phyloP scores from a whole-genome alignment of 805 yeast species.

The Scheffersomyces coipomensis region DNA sequence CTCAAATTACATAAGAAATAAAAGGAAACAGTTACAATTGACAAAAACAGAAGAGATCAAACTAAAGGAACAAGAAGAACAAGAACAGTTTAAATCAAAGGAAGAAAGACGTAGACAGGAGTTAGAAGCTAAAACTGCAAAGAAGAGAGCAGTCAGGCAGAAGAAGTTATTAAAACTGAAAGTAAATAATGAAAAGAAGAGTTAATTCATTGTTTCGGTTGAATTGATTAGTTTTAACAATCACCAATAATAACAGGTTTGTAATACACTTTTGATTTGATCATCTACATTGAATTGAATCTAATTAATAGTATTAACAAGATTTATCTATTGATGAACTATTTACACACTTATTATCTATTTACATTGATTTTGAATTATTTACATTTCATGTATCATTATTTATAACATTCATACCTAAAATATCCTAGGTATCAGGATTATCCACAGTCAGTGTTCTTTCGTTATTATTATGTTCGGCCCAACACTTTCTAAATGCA shows the following conservation, averaged over 20 bases:
- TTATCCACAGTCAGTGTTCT: constrained; percentile 44
- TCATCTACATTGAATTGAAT: too few relatives aligned
- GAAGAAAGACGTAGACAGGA: not conserved
- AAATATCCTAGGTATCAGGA: too few relatives aligned
- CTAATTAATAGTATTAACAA: too few relatives aligned
- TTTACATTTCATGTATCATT: too few relatives aligned
- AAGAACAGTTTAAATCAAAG: not conserved
- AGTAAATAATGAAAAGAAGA: not conserved
- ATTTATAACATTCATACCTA: too few relatives aligned
- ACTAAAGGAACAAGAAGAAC: not conserved
- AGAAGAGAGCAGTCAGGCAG: constrained; percentile 2
- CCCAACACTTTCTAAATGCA: constrained; percentile 66
- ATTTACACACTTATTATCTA: too few relatives aligned
- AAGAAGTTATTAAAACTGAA: constrained; percentile 2
- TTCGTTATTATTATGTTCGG: constrained; percentile 48
- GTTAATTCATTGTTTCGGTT: constrained; percentile 1
- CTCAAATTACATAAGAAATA: constrained; percentile 2
- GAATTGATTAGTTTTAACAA: too few relatives aligned
- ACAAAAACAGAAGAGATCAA: not conserved
- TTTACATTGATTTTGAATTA: too few relatives aligned
- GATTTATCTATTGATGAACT: too few relatives aligned
- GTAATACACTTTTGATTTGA: too few relatives aligned
- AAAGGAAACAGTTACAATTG: not conserved
- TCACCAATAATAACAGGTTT: too few relatives aligned
- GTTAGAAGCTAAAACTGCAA: not conserved